A percentile compares a stretch with the other conserved stretches of the same genome.
phyloP scores from a whole-genome alignment of 179 eudicot genomes.

The Silene noctiflora region DNA sequence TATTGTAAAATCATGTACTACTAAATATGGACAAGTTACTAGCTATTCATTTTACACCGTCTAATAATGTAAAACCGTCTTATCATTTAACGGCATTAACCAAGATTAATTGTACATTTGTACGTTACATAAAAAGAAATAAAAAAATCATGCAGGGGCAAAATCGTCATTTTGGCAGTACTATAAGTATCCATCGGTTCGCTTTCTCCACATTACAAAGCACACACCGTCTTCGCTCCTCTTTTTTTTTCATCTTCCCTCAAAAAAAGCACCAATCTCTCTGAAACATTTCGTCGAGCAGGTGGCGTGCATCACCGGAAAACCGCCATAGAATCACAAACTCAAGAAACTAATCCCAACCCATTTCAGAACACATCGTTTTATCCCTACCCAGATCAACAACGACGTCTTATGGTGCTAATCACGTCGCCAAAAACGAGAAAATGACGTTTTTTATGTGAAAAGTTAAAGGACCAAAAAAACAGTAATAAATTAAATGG shows the following conservation, averaged over 20 bases:
- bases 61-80: no score
- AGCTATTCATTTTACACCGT: no score
- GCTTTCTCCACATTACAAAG: slow-evolving; percentile 46
- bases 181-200: slow-evolving; percentile 45
- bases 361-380: slow-evolving; percentile 21
- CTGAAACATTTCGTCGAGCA: slow-evolving; percentile 46
- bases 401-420: slow-evolving; percentile 15
- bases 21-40: no score
- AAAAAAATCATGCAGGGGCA: slow-evolving; percentile 29
- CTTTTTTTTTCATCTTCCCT: slow-evolving; percentile 27
- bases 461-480: not conserved
- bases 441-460: not conserved
- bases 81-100: not conserved
- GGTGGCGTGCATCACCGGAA: slow-evolving; percentile 34
- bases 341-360: not conserved
- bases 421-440: slow-evolving; percentile 12
- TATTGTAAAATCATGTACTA: no score
- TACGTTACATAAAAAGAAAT: not conserved
- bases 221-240: slow-evolving; percentile 27
- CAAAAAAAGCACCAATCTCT: slow-evolving; percentile 14
- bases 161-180: slow-evolving; percentile 28
- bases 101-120: not conserved
- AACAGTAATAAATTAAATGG: slow-evolving; percentile 32
- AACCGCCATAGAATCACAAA: slow-evolving; percentile 19
- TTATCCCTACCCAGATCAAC: slow-evolving; percentile 10